Base-by-base conservation (phyloP, 305 asterid genomes). In the Striga hermonthica region DNA sequence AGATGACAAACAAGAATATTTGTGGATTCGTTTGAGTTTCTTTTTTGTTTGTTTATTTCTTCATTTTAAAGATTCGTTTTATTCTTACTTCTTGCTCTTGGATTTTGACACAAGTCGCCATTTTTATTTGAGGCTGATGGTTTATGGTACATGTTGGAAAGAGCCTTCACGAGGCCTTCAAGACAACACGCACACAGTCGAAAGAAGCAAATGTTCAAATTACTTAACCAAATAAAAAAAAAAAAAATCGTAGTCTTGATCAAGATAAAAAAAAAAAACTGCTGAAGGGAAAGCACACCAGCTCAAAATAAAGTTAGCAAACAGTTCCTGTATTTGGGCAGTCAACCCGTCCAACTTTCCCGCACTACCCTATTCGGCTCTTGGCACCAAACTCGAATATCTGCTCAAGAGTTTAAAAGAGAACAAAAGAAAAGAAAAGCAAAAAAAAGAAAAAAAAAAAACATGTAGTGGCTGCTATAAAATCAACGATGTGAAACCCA, bases 401-500 rank as follows among this genome's bases (percentile, higher is more conserved):
- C 5, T 5, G 9, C 22, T n/a, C 55, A 57, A 56, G 14, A 22
- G 31, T 22, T 2, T 22, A 22, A 22, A 22, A 22, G 2, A 0
- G 31, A 22, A 2, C 31, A 22, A 22, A 22, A 22, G 31, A 22
- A 22, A 22, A 22, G 31, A 22, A 22, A 22, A 22, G 31, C n/a
- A n/a, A n/a, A 0, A 53, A 53, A 56, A 56, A 31, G 11, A 36
- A 11, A 43, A 54, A 47, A 43, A 13, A 61, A 62, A 44, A 71
- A 9, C 44, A 53, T 59, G 7, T 11, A 55, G 10, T 9, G 53
- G 13, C 12, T 45, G 5, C 45, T 40, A 22, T 2, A 22, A 48
- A 67, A 78, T 69, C 74, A 82, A 65, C 63, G 73, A 43, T 62
- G 77, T 63, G 70, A 34, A 76, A 82, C 68, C 95, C 92, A 92